Base-by-base conservation (phyloP, 1,284 basidiomycete species). In the Ustilago nuda region DNA sequence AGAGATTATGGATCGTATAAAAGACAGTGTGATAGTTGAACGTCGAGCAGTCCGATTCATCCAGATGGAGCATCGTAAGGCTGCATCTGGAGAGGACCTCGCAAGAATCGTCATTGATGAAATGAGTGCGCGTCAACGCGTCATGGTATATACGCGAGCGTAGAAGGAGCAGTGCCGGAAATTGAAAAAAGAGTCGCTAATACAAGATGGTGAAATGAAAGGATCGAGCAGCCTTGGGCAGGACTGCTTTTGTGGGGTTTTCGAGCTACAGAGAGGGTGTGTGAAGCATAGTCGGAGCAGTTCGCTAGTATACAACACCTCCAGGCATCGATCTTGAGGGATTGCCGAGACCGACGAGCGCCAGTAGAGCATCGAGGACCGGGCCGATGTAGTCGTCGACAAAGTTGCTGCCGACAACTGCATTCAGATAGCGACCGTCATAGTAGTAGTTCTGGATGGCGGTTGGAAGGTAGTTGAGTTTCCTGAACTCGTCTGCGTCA, bases 401-500 rank as follows among this genome's bases (percentile, higher is more conserved):
- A 43, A 76, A 71, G 61, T 71, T 76, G 61, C 65, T 52, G 30
- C 58, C 68, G 1, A 76, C 68, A 5, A 68, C 68, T 11, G 68
- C 73, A 39, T 71, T 64, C 2, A 68, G 73, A 48, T 76, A 76
- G 32, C 73, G 64, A 15, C 55, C 57, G 30, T 76, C 73, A 58
- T 65, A 72, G 56, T 71, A 76, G 52, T 50, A 68, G n/a, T 30
- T 62, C 35, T 68, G 62, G 8, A 39, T 55, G 11, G 56, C 19
- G n/a, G 36, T 48, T 2, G 73, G 68, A 7, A 68, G 51, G 39
- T 71, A 58, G 37, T 76, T 76, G 54, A 76, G 73, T 53, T 64
- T 71, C 1, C 73, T 30, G 65, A 71, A 76, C 37, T 67, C 65
- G 32, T 72, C 61, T 39, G 73, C 73, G 23, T 76, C 73, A 33